Evolutionary conservation across 2,329 filamentous ascomycete species (phyloP).

Genomic region (Trichophyton mentagrophytes): DNA sequence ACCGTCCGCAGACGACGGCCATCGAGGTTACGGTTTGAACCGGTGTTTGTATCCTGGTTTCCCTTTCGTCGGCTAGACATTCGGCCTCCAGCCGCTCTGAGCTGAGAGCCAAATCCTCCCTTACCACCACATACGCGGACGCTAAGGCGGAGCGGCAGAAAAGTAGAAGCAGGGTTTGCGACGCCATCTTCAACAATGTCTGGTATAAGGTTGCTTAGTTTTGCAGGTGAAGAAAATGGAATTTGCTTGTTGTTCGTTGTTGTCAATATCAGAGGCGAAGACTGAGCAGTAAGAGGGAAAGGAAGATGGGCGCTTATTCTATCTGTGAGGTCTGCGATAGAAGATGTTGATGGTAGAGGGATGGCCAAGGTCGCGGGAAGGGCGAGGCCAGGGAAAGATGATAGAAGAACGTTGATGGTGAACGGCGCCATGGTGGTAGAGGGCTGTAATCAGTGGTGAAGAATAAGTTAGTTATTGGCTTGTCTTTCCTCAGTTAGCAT

Average conservation of each 20-base stretch:
- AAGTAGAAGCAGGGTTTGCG: constrained; percentile 42
- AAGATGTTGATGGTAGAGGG: constrained; percentile 53
- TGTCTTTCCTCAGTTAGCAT: background rate
- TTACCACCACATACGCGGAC: constrained; percentile 80
- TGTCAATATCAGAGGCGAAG: constrained; percentile 57
- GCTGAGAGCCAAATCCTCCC: constrained; percentile 92
- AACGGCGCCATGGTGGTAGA: constrained; percentile 9
- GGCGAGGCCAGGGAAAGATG: constrained; percentile 69
- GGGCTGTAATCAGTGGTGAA: background rate
- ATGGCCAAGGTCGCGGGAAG: constrained; percentile 72
- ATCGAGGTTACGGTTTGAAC: constrained; percentile 84
- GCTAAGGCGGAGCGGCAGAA: constrained; percentile 71
- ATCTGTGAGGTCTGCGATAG: constrained; percentile 54
- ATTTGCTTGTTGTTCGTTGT: constrained; percentile 68
- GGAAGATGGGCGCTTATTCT: constrained; percentile 45
- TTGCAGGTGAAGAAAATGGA: constrained; percentile 38
- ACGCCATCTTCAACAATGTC: constrained; percentile 20
- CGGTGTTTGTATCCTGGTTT: constrained; percentile 69
- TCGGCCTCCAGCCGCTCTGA: constrained; percentile 89
- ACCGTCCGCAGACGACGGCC: constrained; percentile 81
- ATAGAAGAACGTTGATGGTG: constrained; percentile 68
- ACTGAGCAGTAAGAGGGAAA: constrained; percentile 44
- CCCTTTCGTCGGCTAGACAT: constrained; percentile 95
- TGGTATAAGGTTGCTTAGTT: constrained; percentile 51
- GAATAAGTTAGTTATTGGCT: background rate